Evolutionary conservation across 1,284 basidiomycete species (phyloP).

Genomic region (Neolentinus lepideus): DNA sequence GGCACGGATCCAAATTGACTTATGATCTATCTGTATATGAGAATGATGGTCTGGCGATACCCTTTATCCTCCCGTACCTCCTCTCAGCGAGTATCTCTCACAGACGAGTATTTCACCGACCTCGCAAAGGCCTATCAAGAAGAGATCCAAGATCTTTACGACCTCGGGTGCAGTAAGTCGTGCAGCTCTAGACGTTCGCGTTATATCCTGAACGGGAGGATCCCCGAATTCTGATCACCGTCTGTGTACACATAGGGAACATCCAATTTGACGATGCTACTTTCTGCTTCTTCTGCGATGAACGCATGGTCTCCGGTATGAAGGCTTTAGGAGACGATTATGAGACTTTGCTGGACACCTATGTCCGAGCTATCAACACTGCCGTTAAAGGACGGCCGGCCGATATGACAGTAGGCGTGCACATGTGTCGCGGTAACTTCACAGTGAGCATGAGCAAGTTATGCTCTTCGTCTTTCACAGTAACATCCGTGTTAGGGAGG

Average conservation of each 20-base stretch:
- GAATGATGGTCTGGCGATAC: slow-evolving; percentile 38
- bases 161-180: slow-evolving; percentile 61
- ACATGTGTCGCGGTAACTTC: slow-evolving; percentile 80
- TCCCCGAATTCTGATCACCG: background rate
- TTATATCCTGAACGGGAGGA: background rate
- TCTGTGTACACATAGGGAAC: slow-evolving; percentile 32
- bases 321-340: slow-evolving; percentile 51
- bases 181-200: slow-evolving; percentile 1
- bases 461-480: background rate
- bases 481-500: slow-evolving; percentile 33
- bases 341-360: slow-evolving; percentile 57
- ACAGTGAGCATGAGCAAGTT: slow-evolving; percentile 26
- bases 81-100: slow-evolving; percentile 2
- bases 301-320: slow-evolving; percentile 57
- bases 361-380: slow-evolving; percentile 66
- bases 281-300: slow-evolving; percentile 60
- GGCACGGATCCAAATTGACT: slow-evolving; percentile 54
- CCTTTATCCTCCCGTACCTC: background rate
- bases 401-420: slow-evolving; percentile 65
- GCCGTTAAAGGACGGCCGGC: slow-evolving; percentile 48
- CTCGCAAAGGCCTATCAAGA: slow-evolving; percentile 62
- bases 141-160: slow-evolving; percentile 69
- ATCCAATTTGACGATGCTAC: slow-evolving; percentile 75
- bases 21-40: slow-evolving; percentile 55
- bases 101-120: slow-evolving; percentile 69